These are phyloP conservation scores for Coniophora puteana DNA, from an alignment of 1,284 basidiomycete genomes.

Conservation along the genomic window DNA sequence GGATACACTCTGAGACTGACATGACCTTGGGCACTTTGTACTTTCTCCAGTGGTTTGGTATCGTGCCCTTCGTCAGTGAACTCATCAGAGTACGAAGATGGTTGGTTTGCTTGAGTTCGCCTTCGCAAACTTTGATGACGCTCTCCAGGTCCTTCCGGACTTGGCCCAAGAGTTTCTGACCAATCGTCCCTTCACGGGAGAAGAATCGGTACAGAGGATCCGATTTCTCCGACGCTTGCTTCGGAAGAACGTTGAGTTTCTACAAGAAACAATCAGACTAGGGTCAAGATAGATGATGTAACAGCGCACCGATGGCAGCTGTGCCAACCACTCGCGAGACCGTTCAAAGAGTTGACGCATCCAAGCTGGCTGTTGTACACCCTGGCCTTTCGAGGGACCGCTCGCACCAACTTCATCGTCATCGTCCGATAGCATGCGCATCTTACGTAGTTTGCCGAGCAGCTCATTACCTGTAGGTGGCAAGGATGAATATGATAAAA, in stretches of 20 bases:
- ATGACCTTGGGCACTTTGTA: conserved; percentile 85
- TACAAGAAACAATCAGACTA: conserved; percentile 24
- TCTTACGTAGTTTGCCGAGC: conserved; percentile 84
- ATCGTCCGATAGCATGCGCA: conserved; percentile 87
- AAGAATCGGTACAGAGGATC: conserved; percentile 89
- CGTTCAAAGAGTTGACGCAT: conserved; percentile 82
- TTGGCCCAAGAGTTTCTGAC: conserved; percentile 69
- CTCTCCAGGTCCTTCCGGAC: conserved; percentile 80
- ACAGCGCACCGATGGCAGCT: conserved; percentile 66
- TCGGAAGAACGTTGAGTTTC: conserved; percentile 62
- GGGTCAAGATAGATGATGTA: neutral
- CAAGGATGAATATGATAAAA: conserved; percentile 13
- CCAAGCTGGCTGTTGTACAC: conserved; percentile 84
- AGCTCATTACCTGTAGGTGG: conserved; percentile 67
- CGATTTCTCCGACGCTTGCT: conserved; percentile 63
- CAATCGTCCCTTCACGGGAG: conserved; percentile 82
- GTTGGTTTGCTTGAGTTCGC: conserved; percentile 90
- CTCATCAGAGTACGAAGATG: conserved; percentile 87
- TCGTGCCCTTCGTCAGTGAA: conserved; percentile 84
- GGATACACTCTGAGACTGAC: conserved; percentile 82
- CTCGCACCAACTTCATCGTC: conserved; percentile 63
- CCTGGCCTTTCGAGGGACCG: conserved; percentile 54
- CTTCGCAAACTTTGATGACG: conserved; percentile 82
- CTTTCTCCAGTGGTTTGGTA: conserved; percentile 82
- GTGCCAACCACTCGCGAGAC: conserved; percentile 78